Evolutionary conservation across 1,284 basidiomycete species (phyloP).

Genomic region (Trichosporon coremiiforme): DNA sequence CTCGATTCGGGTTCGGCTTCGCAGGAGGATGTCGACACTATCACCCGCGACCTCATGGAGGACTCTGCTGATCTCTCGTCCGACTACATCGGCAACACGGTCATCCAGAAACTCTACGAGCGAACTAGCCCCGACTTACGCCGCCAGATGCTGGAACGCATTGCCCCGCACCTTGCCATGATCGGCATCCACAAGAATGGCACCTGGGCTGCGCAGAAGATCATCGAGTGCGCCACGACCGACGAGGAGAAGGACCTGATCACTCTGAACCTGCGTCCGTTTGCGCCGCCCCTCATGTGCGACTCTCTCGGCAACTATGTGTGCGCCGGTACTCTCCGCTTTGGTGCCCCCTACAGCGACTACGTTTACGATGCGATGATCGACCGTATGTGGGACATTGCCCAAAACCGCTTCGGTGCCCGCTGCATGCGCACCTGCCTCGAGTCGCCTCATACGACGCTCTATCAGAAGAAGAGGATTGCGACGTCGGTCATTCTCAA

Average conservation of each 20-base stretch:
- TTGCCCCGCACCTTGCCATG: constrained; percentile 91
- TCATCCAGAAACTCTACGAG: constrained; percentile 96
- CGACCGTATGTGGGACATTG: constrained; percentile 97
- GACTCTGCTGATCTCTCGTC: constrained; percentile 58
- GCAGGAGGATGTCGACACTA: constrained; percentile 84
- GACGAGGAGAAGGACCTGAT: constrained; percentile 85
- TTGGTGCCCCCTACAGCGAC: constrained; percentile 82
- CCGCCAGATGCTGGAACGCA: constrained; percentile 87
- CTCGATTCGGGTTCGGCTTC: constrained; percentile 79
- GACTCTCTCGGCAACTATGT: constrained; percentile 99
- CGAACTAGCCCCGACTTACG: constrained; percentile 76
- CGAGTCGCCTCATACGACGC: constrained; percentile 79
- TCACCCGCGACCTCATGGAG: constrained; percentile 85
- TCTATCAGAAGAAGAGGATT: constrained; percentile 90
- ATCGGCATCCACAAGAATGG: constrained; percentile 99
- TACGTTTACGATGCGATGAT: constrained; percentile 98
- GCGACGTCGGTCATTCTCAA: constrained; percentile 93
- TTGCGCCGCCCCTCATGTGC: constrained; percentile 87
- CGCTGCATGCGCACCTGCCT: constrained; percentile 96
- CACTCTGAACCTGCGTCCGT: constrained; percentile 82
- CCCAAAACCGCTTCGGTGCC: constrained; percentile 89
- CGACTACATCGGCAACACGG: constrained; percentile 98
- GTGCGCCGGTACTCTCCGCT: constrained; percentile 79
- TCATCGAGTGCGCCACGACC: constrained; percentile 91
- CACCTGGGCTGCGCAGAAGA: constrained; percentile 99